Percentiles rank a stretch among this genome's conserved stretches.
Evolutionary conservation across 1,139 yeast species (phyloP).

Genomic region (Taphrina deformans): DNA sequence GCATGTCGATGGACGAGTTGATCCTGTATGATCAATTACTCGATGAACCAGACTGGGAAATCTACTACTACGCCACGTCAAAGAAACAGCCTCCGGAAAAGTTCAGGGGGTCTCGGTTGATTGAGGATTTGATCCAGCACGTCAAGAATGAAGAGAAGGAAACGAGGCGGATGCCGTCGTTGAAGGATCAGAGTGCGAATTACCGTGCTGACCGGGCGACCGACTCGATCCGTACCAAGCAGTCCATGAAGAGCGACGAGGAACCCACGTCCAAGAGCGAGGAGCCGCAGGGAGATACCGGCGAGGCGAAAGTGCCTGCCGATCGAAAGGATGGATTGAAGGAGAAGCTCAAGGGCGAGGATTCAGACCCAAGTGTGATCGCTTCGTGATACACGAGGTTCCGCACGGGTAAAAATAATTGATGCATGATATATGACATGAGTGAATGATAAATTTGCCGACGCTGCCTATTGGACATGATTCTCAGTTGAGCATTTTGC

Average conservation of each 20-base stretch:
- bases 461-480: background rate
- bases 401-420: background rate
- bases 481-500: slow-evolving; percentile 24
- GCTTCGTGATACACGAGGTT: slow-evolving; percentile 17
- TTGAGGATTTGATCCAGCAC: slow-evolving; percentile 67
- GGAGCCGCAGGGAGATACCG: background rate
- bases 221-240: slow-evolving; percentile 21
- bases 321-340: slow-evolving; percentile 24
- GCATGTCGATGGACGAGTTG: slow-evolving; percentile 64
- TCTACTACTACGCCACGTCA: slow-evolving; percentile 90
- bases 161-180: slow-evolving; percentile 81
- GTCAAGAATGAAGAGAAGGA: slow-evolving; percentile 72
- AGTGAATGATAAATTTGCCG: background rate
- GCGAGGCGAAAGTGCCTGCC: slow-evolving; percentile 3
- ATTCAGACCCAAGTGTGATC: slow-evolving; percentile 21
- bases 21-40: slow-evolving; percentile 76
- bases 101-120: slow-evolving; percentile 70
- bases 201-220: slow-evolving; percentile 26
- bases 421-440: background rate
- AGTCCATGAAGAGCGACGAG: slow-evolving; percentile 8
- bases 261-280: background rate
- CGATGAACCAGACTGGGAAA: slow-evolving; percentile 97
- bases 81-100: slow-evolving; percentile 72
- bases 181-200: slow-evolving; percentile 42
- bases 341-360: slow-evolving; percentile 31